Evolutionary conservation across 2,329 filamentous ascomycete species (phyloP).

Genomic region (Phoma herbarum): DNA sequence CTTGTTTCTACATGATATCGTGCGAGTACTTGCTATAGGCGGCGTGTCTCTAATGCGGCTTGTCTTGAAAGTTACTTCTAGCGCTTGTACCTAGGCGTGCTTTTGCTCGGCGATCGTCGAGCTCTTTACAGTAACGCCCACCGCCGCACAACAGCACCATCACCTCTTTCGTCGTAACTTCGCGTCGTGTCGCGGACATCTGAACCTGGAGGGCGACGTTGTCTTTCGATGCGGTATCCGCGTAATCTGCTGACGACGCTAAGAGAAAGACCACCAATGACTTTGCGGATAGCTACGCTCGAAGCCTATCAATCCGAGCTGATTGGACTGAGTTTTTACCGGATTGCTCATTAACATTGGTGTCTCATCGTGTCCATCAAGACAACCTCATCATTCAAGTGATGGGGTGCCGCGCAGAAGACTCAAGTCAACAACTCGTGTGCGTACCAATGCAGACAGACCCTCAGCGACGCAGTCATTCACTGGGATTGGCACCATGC

Average conservation of each 20-base stretch:
- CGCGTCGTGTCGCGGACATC: background rate
- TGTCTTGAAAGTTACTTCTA: background rate
- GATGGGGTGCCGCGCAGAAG: background rate
- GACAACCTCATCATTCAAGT: background rate
- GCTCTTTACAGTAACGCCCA: background rate
- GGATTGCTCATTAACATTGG: background rate
- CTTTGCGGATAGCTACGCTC: background rate
- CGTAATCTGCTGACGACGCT: conserved; percentile 33
- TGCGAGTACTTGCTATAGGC: background rate
- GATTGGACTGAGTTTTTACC: conserved; percentile 1
- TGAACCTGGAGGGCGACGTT: background rate
- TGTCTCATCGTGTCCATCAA: background rate
- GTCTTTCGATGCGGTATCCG: conserved; percentile 9
- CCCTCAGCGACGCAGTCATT: background rate
- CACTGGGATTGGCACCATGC: background rate
- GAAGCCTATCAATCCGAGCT: background rate
- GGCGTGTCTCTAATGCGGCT: background rate
- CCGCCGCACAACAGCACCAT: background rate
- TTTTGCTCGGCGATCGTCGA: background rate
- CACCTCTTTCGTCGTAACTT: background rate
- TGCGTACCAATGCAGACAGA: background rate
- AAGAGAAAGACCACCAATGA: conserved; percentile 12
- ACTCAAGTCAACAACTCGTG: background rate
- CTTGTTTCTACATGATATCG: background rate
- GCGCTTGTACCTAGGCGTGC: background rate